Base-by-base conservation (phyloP, 495 filamentous ascomycete species). In the Xylaria bambusicola region DNA sequence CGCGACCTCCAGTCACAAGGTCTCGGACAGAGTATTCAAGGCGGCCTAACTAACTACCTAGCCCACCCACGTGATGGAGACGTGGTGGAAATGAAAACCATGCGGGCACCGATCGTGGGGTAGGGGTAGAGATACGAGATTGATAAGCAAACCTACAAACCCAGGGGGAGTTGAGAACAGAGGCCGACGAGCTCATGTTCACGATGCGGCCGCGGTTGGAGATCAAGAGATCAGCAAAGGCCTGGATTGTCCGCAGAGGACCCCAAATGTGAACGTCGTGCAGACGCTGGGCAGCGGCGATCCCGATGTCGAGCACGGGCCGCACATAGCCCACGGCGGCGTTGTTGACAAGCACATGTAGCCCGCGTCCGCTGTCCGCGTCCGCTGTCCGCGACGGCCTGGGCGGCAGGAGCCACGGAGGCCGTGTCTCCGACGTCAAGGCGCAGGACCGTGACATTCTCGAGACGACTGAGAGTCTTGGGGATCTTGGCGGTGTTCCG, bases 281-380 rank as follows among this genome's bases (percentile, higher is more conserved):
- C 2, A 83, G 63, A 1, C 66, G 61, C 56, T 74, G 75, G 0
- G 71, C 76, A 3, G 61, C 68, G 8, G 71, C 71, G 3, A 82
- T 47, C 38, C 77, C 70, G 4, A 74, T 63, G 62, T 86, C 83
- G 1, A 77, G 33, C n/a, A 80, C 52, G 24, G 71, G 77, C 63
- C 74, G 73, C 56, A 54, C 60, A 27, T 70, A 75, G 47, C 62
- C 64, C 21, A 47, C 48, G 17, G 75, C 82, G 54, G 81, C 78
- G 61, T 84, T 84, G 65, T 85, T 84, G 33, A 85, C 68, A 4
- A 86, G 73, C n/a, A 78, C 65, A 47, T 80, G 73, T 6, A 86
- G 71, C 13, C 62, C 65, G 13, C 65, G 64, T n/a, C 59, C 68
- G 1, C 66, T 73, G 42, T 48, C 26, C 52, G 31, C 49, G 20